A percentile compares a stretch with the other conserved stretches of the same genome.
These are phyloP conservation scores for Solanum aculeatissimum DNA, from an alignment of 305 asterid genomes.

Conservation along the genomic window DNA sequence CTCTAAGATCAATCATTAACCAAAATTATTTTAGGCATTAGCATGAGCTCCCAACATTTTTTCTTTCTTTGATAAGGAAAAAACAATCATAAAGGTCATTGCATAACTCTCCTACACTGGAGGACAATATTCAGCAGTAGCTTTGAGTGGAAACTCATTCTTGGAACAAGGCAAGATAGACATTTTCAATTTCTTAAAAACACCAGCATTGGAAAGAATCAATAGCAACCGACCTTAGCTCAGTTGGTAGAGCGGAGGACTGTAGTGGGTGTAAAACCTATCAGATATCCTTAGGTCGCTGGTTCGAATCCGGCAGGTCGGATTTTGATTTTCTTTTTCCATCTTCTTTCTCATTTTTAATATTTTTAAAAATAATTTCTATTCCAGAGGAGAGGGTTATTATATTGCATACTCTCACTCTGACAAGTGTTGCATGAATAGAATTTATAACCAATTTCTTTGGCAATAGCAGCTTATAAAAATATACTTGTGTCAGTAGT, in stretches of 20 bases:
- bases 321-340: slow-evolving; percentile 18
- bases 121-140: background rate
- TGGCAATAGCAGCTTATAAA: background rate
- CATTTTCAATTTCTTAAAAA: background rate
- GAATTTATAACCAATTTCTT: background rate
- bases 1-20: background rate
- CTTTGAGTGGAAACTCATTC: background rate
- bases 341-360: background rate
- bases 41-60: no score
- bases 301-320: slow-evolving; percentile 98
- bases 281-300: slow-evolving; percentile 68
- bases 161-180: background rate
- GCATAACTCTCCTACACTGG: background rate
- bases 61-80: no score
- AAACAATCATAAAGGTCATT: background rate
- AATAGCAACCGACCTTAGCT: slow-evolving; percentile 67
- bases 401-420: background rate
- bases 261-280: slow-evolving; percentile 35
- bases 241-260: slow-evolving; percentile 99
- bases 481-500: background rate
- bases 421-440: background rate
- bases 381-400: background rate
- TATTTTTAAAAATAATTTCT: background rate
- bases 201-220: background rate
- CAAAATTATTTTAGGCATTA: no score